Conservation (phyloP, 257 asterid genomes). For the Anisodus acutangulus region DNA sequence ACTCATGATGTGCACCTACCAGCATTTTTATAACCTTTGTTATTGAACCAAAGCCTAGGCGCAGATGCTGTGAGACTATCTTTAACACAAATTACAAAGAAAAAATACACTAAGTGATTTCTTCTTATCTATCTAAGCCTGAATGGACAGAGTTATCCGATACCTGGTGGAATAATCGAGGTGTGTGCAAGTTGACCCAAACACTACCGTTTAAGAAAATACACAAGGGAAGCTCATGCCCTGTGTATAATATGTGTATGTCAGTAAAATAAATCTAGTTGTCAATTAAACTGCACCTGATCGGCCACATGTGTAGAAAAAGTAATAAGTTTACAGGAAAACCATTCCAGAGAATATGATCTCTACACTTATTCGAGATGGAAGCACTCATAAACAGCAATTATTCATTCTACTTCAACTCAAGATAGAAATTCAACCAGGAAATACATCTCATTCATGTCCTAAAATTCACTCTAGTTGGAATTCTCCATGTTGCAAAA, state of each 20-base stretch:
- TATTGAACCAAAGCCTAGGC: background rate
- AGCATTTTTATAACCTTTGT: conserved; percentile 2
- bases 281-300: background rate
- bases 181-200: background rate
- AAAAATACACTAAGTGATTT: background rate
- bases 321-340: background rate
- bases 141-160: background rate
- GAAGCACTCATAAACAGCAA: no score
- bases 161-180: background rate
- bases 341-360: background rate
- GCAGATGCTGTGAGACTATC: background rate
- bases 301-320: background rate
- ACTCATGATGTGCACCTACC: background rate
- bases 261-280: background rate
- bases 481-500: background rate
- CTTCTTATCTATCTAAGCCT: background rate
- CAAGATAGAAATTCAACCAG: no score
- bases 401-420: no score
- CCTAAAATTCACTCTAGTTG: background rate
- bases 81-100: conserved; percentile 10
- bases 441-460: background rate
- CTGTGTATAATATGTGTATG: background rate
- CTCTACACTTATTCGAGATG: no score
- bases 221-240: background rate
- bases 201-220: background rate